Conservation (phyloP, 371 early-diverging fungal species). For the Mucor lusitanicus region DNA sequence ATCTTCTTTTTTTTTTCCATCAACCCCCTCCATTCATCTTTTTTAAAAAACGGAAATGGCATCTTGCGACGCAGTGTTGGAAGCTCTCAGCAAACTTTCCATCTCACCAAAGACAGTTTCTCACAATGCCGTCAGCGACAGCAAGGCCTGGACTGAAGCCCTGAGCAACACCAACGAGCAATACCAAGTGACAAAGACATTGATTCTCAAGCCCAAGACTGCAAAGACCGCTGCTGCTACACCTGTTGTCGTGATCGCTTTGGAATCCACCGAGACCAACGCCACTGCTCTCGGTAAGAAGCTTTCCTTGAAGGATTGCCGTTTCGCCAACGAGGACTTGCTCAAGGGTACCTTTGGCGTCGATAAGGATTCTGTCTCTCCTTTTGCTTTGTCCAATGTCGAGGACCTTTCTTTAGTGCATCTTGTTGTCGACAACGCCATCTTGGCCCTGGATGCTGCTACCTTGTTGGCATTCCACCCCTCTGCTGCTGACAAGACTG, state of each 20-base stretch:
- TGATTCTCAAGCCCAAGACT: constrained; percentile 75
- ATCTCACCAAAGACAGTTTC: constrained; percentile 46
- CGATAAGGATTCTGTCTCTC: constrained; percentile 63
- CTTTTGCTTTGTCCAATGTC: constrained; percentile 62
- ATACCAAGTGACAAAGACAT: constrained; percentile 58
- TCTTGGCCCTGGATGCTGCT: constrained; percentile 38
- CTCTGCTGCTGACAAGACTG: constrained; percentile 52
- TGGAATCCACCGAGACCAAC: constrained; percentile 55
- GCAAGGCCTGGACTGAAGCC: constrained; percentile 56
- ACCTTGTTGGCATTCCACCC: constrained; percentile 64
- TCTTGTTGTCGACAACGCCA: constrained; percentile 59
- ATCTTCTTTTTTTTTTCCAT: neutral
- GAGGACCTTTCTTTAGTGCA: constrained; percentile 53
- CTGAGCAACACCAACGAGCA: constrained; percentile 26
- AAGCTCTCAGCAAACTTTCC: constrained; percentile 43
- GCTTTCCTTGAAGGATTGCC: constrained; percentile 67
- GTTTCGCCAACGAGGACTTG: constrained; percentile 68
- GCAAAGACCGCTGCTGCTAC: constrained; percentile 65
- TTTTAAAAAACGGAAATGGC: constrained; percentile 26
- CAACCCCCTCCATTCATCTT: constrained; percentile 2
- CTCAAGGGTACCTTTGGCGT: constrained; percentile 54
- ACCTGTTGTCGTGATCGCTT: constrained; percentile 65
- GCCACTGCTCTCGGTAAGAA: constrained; percentile 60
- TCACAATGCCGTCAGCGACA: constrained; percentile 57
- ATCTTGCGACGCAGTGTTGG: constrained; percentile 36